These are phyloP conservation scores for Vararia minispora DNA, from an alignment of 768 basidiomycete species.

Conservation along the genomic window DNA sequence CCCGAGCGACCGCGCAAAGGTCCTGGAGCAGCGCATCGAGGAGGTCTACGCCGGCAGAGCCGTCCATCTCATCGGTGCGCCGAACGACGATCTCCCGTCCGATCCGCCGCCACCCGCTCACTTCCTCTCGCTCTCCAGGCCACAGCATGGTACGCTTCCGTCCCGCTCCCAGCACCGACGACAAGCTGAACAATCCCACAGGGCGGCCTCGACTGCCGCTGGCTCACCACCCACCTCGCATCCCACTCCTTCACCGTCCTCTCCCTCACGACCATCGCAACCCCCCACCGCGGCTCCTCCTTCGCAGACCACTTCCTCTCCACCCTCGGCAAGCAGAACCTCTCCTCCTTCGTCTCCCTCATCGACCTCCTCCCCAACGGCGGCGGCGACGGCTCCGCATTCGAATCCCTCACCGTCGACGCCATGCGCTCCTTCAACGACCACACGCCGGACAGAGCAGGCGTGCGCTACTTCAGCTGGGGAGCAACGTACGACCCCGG, in stretches of 20 bases:
- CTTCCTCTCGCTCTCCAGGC: constrained; percentile 26
- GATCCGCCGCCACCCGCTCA: too few species aligned
- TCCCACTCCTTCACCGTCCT: constrained; percentile 69
- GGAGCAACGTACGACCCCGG: constrained; percentile 87
- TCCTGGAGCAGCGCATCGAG: constrained; percentile 75
- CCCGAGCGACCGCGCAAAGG: constrained; percentile 79
- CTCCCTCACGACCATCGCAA: constrained; percentile 88
- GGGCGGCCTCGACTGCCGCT: constrained; percentile 93
- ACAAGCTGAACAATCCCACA: constrained; percentile 13
- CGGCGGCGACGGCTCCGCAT: constrained; percentile 91
- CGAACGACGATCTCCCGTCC: constrained; percentile 4
- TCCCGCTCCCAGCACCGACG: constrained; percentile 6
- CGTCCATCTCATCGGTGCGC: constrained; percentile 76
- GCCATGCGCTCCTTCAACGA: constrained; percentile 88
- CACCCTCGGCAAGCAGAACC: constrained; percentile 51
- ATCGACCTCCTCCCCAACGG: constrained; percentile 84
- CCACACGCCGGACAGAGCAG: constrained; percentile 65
- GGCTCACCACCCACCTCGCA: constrained; percentile 75
- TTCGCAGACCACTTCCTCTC: constrained; percentile 88
- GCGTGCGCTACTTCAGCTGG: constrained; percentile 90
- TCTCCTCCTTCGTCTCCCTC: constrained; percentile 60
- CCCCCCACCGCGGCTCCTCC: constrained; percentile 87
- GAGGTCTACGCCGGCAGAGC: constrained; percentile 69
- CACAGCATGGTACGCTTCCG: constrained; percentile 56
- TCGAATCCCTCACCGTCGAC: constrained; percentile 74